A percentile compares a stretch with the other conserved stretches of the same genome.
Conservation (phyloP, 768 basidiomycete species). For the Dentipellis fragilis region DNA sequence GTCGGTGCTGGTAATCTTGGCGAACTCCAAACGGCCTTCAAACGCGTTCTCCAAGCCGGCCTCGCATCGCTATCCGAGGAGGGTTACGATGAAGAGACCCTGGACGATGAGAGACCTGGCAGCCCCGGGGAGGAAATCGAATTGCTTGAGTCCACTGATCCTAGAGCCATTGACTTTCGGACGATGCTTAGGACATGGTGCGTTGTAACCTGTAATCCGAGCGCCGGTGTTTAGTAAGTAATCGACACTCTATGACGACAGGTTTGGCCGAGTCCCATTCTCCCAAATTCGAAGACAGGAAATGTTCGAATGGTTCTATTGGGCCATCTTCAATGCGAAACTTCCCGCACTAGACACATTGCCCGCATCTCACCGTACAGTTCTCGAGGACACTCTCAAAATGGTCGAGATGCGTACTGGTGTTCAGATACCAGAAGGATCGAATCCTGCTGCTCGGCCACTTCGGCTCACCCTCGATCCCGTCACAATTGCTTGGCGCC, state of each 20-base stretch:
- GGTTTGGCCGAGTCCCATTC: slow-evolving; percentile 76
- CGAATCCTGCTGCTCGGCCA: slow-evolving; percentile 38
- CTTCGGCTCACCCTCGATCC: slow-evolving; percentile 73
- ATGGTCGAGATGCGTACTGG: slow-evolving; percentile 69
- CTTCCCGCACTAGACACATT: slow-evolving; percentile 43
- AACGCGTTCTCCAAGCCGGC: slow-evolving; percentile 56
- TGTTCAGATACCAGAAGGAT: slow-evolving; percentile 48
- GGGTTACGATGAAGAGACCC: slow-evolving; percentile 45
- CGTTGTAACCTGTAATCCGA: not conserved
- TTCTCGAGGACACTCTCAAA: slow-evolving; percentile 51
- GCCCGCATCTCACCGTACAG: slow-evolving; percentile 32
- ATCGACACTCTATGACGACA: slow-evolving; percentile 18
- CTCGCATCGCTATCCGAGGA: slow-evolving; percentile 44
- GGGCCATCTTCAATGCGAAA: slow-evolving; percentile 68
- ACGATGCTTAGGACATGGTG: slow-evolving; percentile 52
- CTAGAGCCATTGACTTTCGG: slow-evolving; percentile 65
- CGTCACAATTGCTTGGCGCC: slow-evolving; percentile 59
- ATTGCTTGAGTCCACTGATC: slow-evolving; percentile 52
- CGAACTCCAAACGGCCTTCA: slow-evolving; percentile 51
- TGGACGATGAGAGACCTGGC: slow-evolving; percentile 38
- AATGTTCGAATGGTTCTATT: slow-evolving; percentile 69
- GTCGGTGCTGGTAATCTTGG: slow-evolving; percentile 33
- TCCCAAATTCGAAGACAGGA: slow-evolving; percentile 54
- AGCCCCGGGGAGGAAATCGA: slow-evolving; percentile 52
- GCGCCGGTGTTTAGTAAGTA: not conserved